Conservation (phyloP, 208 protist genomes). For the Phytomonas francai region DNA sequence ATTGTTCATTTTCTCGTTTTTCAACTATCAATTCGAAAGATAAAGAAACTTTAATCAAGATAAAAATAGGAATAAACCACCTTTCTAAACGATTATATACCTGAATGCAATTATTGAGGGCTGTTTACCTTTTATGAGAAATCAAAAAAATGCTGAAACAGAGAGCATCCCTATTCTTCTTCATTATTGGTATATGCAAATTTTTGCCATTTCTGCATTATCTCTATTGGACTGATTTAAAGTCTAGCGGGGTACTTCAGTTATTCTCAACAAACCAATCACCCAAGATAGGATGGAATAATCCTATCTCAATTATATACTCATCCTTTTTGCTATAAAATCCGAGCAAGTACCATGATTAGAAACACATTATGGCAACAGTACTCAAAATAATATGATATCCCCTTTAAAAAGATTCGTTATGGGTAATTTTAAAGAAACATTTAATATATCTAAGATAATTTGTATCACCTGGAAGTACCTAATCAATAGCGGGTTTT, state of each 20-base stretch:
- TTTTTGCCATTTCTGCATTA: not conserved
- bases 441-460: conserved; percentile 9
- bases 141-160: conserved; percentile 6
- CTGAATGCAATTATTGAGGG: not conserved
- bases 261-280: not conserved
- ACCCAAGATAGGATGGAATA: not conserved
- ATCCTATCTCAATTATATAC: conserved; percentile 2
- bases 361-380: not conserved
- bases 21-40: conserved; percentile 1
- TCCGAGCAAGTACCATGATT: not conserved
- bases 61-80: not conserved
- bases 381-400: not conserved
- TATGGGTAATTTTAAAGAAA: not conserved
- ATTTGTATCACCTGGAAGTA: not conserved
- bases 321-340: not conserved
- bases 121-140: not conserved
- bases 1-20: conserved; percentile 8
- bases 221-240: not conserved
- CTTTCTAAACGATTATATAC: conserved; percentile 2
- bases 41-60: not conserved
- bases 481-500: conserved; percentile 23
- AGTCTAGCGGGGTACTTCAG: not conserved
- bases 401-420: not conserved
- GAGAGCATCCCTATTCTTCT: not conserved
- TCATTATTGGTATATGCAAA: not conserved